A percentile compares a stretch with the other conserved stretches of the same genome.
These are phyloP conservation scores for Gamsiella multidivaricata DNA, from an alignment of 192 early-diverging fungal species.

Conservation along the genomic window DNA sequence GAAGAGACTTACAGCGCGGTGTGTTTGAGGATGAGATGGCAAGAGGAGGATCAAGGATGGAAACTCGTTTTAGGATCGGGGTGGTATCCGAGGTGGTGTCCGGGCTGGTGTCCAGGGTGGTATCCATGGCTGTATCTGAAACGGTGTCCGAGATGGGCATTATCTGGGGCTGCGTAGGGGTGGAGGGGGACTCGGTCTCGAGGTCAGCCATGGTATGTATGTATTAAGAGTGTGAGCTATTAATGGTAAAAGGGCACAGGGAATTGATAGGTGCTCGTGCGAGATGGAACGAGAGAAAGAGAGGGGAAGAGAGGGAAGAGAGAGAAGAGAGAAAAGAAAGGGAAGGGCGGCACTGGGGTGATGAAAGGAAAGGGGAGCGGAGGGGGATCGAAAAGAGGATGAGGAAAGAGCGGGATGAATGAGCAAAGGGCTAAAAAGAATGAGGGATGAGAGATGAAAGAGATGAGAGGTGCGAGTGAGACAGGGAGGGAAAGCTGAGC, in stretches of 20 bases:
- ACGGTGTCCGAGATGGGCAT: background rate
- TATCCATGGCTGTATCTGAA: background rate
- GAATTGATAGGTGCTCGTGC: background rate
- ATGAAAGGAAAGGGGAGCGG: background rate
- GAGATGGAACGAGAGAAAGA: background rate
- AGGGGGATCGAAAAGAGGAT: background rate
- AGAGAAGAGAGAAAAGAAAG: background rate
- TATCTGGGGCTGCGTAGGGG: too few species aligned
- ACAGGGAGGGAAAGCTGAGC: background rate
- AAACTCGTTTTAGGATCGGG: conserved; percentile 15
- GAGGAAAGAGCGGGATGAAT: background rate
- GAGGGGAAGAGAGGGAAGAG: background rate
- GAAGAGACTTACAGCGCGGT: conserved; percentile 17
- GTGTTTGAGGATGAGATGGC: conserved; percentile 3
- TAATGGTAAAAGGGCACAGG: background rate
- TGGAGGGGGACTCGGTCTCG: conserved; percentile 14
- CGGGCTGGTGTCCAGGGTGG: background rate
- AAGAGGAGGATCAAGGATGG: conserved; percentile 16
- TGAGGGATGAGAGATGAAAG: conserved; percentile 5
- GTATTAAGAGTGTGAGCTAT: background rate
- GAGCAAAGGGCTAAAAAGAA: background rate
- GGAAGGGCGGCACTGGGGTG: background rate
- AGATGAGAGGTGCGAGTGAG: conserved; percentile 7
- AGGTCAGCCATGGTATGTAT: conserved; percentile 8
- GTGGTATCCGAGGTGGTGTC: background rate